Conservation (phyloP, 129 eudicot species). For the carrot (Daucus carota) region DH1_v3.0 NC_030384.2:43401001-43401500, state of each 20-base stretch:
- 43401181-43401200: background rate
- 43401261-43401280: background rate
- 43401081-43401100: no score
- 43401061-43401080: no score
- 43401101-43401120: no score
- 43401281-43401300: background rate
- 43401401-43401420: background rate
- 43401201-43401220: background rate
- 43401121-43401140: background rate
- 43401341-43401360: background rate
- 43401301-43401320: background rate
- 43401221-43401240: background rate
- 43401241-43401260: background rate
- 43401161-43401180: background rate
- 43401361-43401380: background rate
- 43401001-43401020: no score
- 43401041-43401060: no score
- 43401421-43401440: constrained; percentile 17
- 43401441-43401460: constrained; percentile 25
- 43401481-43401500: background rate
- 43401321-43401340: background rate
- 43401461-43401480: constrained; percentile 23
- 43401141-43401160: background rate
- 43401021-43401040: no score
- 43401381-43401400: constrained; percentile 12